phyloP scores from a whole-genome alignment of 495 filamentous ascomycete genomes.

The Aspergillus ellipticus region DNA sequence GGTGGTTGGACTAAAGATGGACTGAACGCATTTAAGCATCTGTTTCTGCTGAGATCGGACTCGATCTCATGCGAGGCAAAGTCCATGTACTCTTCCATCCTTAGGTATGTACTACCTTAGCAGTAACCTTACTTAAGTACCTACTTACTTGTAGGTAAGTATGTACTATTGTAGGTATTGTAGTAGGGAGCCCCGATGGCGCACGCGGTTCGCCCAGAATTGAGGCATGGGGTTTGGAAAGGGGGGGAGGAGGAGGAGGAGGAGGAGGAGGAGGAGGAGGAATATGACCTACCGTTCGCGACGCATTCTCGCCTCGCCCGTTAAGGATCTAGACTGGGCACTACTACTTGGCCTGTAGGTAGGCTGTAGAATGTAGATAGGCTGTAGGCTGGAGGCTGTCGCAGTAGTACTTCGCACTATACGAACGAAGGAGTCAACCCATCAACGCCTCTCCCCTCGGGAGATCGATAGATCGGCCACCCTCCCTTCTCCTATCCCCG shows the following conservation, averaged over 20 bases:
- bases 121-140: neutral
- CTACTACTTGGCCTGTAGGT: too few relatives aligned
- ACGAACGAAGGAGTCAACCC: neutral
- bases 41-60: constrained; percentile 7
- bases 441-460: neutral
- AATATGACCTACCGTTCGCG: neutral
- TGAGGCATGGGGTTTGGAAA: neutral
- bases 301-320: neutral
- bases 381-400: too few relatives aligned
- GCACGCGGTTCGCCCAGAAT: neutral
- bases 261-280: too few relatives aligned
- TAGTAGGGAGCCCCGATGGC: too few relatives aligned
- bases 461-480: neutral
- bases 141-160: too few relatives aligned
- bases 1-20: neutral
- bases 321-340: neutral
- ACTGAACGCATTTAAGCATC: constrained; percentile 7
- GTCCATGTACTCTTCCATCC: neutral
- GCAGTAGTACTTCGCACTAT: neutral
- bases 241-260: too few relatives aligned
- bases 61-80: constrained; percentile 15
- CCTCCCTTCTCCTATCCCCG: too few relatives aligned
- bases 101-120: neutral
- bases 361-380: too few relatives aligned
- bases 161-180: too few relatives aligned